Evolutionary conservation across 2,329 filamentous ascomycete species (phyloP).

Genomic region (Trichothecium sympodiale): DNA sequence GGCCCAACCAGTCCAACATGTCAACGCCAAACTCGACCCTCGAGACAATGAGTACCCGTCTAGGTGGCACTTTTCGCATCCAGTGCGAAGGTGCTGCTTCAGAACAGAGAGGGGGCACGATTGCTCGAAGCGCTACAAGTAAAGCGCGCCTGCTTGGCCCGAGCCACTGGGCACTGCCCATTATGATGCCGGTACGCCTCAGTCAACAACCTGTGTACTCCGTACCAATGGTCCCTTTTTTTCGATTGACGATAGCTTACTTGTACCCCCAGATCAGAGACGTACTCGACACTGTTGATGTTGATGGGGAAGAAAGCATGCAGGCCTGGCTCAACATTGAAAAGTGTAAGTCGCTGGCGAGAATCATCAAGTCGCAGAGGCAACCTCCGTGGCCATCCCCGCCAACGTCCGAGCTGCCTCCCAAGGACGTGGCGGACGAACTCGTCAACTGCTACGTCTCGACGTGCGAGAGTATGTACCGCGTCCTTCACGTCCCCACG

Average conservation of each 20-base stretch:
- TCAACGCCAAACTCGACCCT: constrained; percentile 5
- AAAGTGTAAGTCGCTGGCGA: constrained; percentile 41
- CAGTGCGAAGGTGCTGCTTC: constrained; percentile 5
- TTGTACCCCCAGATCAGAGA: constrained; percentile 29
- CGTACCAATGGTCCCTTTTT: no score
- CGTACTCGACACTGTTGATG: constrained; percentile 32
- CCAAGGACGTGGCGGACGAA: constrained; percentile 29
- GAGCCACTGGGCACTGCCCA: constrained; percentile 31
- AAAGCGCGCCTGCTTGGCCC: constrained; percentile 34
- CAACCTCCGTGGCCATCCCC: constrained; percentile 34
- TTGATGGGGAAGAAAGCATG: constrained; percentile 23
- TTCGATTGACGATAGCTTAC: no score
- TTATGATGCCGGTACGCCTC: no score
- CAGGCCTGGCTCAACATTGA: constrained; percentile 25
- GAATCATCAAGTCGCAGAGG: constrained; percentile 37
- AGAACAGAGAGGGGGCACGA: background rate
- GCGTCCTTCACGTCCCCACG: constrained; percentile 39
- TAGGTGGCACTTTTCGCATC: constrained; percentile 2
- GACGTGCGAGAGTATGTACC: constrained; percentile 34
- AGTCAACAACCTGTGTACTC: no score
- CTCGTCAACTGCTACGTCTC: constrained; percentile 38
- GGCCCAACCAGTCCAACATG: constrained; percentile 10
- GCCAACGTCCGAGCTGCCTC: constrained; percentile 32
- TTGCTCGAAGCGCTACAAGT: constrained; percentile 1
- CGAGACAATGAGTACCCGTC: background rate